phyloP scores from a whole-genome alignment of 208 protist species.

The Leishmania arabica region DNA sequence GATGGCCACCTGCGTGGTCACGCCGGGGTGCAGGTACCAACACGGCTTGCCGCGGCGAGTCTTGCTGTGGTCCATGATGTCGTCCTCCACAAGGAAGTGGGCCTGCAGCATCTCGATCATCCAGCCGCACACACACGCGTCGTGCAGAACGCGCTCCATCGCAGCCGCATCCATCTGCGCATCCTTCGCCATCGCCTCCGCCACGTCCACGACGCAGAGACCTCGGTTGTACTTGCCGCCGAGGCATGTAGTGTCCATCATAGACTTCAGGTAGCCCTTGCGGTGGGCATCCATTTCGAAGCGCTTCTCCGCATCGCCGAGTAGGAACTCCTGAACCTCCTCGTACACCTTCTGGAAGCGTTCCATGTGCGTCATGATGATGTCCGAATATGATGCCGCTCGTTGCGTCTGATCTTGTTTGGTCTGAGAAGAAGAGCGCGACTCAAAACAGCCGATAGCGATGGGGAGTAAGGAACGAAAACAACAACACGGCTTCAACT shows the following conservation, averaged over 20 bases:
- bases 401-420: not conserved
- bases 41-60: slow-evolving; percentile 96
- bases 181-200: slow-evolving; percentile 52
- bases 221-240: slow-evolving; percentile 93
- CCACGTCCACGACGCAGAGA: slow-evolving; percentile 81
- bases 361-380: slow-evolving; percentile 55
- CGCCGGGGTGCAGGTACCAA: slow-evolving; percentile 93
- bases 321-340: slow-evolving; percentile 73
- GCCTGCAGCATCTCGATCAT: slow-evolving; percentile 95
- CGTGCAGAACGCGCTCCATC: slow-evolving; percentile 65
- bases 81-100: slow-evolving; percentile 97
- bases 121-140: slow-evolving; percentile 95
- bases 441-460: not conserved
- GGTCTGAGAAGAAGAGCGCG: not conserved
- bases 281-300: slow-evolving; percentile 83
- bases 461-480: not conserved
- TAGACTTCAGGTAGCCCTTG: slow-evolving; percentile 69
- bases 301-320: slow-evolving; percentile 43
- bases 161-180: slow-evolving; percentile 53
- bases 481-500: not conserved
- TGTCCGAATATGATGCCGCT: not conserved
- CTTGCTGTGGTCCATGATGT: slow-evolving; percentile 97
- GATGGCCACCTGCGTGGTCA: slow-evolving; percentile 93
- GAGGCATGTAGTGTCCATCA: slow-evolving; percentile 88
- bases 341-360: slow-evolving; percentile 79